Conservation (phyloP, 306 rosid genomes). For the Casuarina cunninghamiana region DNA sequence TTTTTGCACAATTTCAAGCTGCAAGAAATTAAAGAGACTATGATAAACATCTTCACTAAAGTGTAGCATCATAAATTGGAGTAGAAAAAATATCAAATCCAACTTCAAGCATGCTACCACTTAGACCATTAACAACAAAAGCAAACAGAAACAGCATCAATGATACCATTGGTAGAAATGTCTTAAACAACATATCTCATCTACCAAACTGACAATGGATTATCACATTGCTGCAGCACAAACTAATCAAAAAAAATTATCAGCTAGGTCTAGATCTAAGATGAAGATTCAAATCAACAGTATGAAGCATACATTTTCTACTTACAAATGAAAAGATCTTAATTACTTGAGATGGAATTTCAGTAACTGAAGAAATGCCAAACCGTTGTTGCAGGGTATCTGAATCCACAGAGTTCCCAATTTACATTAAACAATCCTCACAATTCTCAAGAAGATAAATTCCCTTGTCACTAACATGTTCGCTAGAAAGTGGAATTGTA, state of each 20-base stretch:
- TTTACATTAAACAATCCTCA: slow-evolving; percentile 76
- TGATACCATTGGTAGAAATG: slow-evolving; percentile 86
- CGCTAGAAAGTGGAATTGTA: slow-evolving; percentile 84
- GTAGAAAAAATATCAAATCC: too few relatives aligned
- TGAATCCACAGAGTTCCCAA: slow-evolving; percentile 66
- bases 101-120: slow-evolving; percentile 1
- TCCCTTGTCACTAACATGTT: slow-evolving; percentile 74
- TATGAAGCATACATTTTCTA: too few relatives aligned
- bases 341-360: slow-evolving; percentile 77
- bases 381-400: slow-evolving; percentile 64
- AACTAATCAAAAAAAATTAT: slow-evolving; percentile 43
- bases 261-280: not conserved
- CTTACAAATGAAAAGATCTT: slow-evolving; percentile 6
- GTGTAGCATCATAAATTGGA: not conserved
- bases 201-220: slow-evolving; percentile 71
- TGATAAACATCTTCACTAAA: not conserved
- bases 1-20: slow-evolving; percentile 87
- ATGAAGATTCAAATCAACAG: too few relatives aligned
- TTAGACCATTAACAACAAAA: not conserved
- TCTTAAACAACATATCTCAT: slow-evolving; percentile 90
- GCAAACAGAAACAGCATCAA: not conserved
- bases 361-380: slow-evolving; percentile 64
- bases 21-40: slow-evolving; percentile 29
- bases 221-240: slow-evolving; percentile 74
- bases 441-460: slow-evolving; percentile 97